Base-by-base conservation (phyloP, 2,329 filamentous ascomycete genomes). In the Didymella keratinophila region DNA sequence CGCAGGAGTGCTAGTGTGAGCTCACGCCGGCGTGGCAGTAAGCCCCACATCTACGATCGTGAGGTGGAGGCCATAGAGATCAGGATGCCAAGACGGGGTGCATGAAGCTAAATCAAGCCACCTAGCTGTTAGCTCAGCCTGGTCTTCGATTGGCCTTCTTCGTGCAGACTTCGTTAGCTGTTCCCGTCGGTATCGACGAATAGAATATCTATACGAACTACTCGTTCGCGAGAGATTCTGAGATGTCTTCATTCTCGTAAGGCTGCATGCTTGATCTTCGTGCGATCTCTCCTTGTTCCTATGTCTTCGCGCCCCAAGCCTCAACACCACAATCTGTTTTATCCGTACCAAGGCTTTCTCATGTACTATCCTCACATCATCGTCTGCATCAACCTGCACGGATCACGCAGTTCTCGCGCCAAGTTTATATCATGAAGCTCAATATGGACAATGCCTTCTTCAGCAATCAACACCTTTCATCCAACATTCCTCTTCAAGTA, bases 1-100 rank as follows among this genome's bases (percentile, higher is more conserved):
- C 61, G 70, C 36, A 64, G 71, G 48, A 75, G 72, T 49, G 55
- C 64, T 47, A 75, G 72, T 60, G 42, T 71, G 2, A 65, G 66
- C 1, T 69, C 68, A 25, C 61, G 65, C 14, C 54, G 66, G 21
- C 56, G 54, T 16, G 54, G 58, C 21, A 68, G 68, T 11, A 34
- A 64, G 45, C 52, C 61, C 14, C 61, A 58, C 16, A 61, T 63
- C 30, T 53, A 49, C 30, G 69, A 74, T 12, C 68, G 68, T 18
- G 70, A 71, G 47, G 67, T 71, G 28, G 69, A 73, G 42, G 64
- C 61, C 36, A 59, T 68, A 32, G 71, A 70, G 34, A 52, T 67
- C 0, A 61, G 65, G n/a, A 45, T 58, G 42, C 61, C 65, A 20
- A 56, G 64, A 46, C 59, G 65, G 34, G 58, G 57, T 21, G 46